These are phyloP conservation scores for Acacia confusa DNA, from an alignment of 306 rosid species.

Conservation along the genomic window DNA sequence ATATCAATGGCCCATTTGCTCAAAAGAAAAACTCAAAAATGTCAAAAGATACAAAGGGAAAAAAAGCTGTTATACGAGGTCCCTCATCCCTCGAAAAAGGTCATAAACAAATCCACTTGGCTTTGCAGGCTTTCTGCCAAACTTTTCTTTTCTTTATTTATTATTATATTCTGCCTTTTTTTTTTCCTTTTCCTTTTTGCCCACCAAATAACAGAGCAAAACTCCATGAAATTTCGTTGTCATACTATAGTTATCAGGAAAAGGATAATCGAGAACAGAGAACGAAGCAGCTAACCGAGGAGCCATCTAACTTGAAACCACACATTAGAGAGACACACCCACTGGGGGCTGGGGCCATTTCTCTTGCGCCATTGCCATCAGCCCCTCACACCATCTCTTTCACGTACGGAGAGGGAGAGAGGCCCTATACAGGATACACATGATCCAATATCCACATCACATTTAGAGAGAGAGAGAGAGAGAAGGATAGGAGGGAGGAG, in stretches of 20 bases:
- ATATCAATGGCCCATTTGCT: neutral
- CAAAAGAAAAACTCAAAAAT: neutral
- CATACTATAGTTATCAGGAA: neutral
- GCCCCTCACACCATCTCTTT: slow-evolving; percentile 22
- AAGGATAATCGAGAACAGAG: slow-evolving; percentile 9
- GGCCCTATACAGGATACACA: neutral
- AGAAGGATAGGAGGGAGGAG: neutral
- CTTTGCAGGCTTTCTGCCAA: neutral
- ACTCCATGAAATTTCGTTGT: slow-evolving; percentile 15
- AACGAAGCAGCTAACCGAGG: slow-evolving; percentile 17
- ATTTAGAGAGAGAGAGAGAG: neutral
- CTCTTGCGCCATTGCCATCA: neutral
- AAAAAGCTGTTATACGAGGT: neutral
- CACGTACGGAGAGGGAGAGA: neutral
- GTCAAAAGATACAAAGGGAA: neutral
- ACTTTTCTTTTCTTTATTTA: neutral
- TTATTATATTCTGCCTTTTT: neutral
- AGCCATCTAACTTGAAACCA: slow-evolving; percentile 8
- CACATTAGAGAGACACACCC: neutral
- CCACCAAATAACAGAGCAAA: neutral
- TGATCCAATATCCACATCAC: neutral
- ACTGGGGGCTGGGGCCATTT: slow-evolving; percentile 5
- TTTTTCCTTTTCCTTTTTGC: neutral
- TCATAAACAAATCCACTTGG: neutral
- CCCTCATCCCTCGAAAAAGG: neutral